Base-by-base conservation (phyloP, 2,329 filamentous ascomycete species). In the Ilyonectria mors-panacis region DNA sequence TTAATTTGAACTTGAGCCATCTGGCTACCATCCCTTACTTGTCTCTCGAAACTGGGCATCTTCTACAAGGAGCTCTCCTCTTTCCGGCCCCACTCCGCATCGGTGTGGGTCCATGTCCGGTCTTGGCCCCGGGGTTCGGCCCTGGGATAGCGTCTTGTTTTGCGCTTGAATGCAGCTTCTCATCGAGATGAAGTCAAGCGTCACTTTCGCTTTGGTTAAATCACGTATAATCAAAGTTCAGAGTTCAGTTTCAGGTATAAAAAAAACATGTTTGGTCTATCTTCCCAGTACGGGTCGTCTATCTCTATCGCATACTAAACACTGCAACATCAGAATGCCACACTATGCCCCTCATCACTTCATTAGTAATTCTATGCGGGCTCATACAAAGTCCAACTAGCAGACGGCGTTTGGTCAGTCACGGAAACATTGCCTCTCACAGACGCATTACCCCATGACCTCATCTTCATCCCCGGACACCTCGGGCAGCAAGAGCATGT, bases 51-150 rank as follows among this genome's bases (percentile, higher is more conserved):
- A 42, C 39, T 42, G 30, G 21, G 30, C 28, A 8, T 19, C 37
- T 10, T 47, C 37, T 19, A 7, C 48, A 37, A 33, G 28, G 39
- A 21, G 50, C 50, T 37, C 33, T 13, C 15, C 47, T 28, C 42
- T 13, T 19, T 17, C n/a, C 64, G 59, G 64, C 53, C 64, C 64
- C 64, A 59, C 64, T 53, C 54, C 47, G 59, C 8, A 6, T n/a
- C 39, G 21, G 37, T 33, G 64, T 66, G 64, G 64, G 64, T 21
- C 63, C 30, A 50, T 13, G 13, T n/a, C 62, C 63, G 58, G 58
- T 23, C 21, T 57, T 5, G 21, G 39, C 39, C 33, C 57, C 21
- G 45, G 44, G 30, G 23, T 23, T 47, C 44, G 44, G 28, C 7
- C 55, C 35, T 28, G 17, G 35, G 23, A 57, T 33, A 35, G 15